A percentile compares a stretch with the other conserved stretches of the same genome.
These are phyloP conservation scores for Colletotrichum sp. DNA, from an alignment of 2,329 filamentous ascomycete species.

Conservation along the genomic window DNA sequence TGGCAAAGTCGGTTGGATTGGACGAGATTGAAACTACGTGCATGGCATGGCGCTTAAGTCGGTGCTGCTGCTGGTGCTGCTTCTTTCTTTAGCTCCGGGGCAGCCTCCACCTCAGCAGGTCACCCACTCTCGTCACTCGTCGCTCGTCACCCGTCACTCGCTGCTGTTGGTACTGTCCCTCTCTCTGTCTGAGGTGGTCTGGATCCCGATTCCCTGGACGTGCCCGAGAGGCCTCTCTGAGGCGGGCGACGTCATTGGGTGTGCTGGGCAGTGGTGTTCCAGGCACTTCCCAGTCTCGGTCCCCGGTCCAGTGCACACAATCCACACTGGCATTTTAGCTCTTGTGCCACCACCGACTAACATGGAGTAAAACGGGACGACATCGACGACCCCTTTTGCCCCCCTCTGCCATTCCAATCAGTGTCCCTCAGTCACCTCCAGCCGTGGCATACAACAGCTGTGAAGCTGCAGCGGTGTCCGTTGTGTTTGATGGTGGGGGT, in stretches of 20 bases:
- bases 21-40: slow-evolving; percentile 4
- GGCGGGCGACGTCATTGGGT: slow-evolving; percentile 19
- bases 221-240: slow-evolving; percentile 18
- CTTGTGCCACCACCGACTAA: background rate
- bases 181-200: background rate
- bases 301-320: background rate
- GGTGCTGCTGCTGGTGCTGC: background rate
- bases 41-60: slow-evolving; percentile 18
- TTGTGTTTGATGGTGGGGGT: background rate
- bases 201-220: background rate
- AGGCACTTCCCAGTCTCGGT: background rate
- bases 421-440: background rate
- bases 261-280: background rate
- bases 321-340: background rate
- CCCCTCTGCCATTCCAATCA: background rate
- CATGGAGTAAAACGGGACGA: background rate
- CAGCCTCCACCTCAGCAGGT: background rate
- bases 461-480: background rate
- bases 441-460: background rate
- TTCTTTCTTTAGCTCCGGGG: background rate
- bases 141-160: background rate
- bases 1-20: slow-evolving; percentile 13
- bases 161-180: background rate
- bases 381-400: background rate
- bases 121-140: background rate